Base-by-base conservation (phyloP, 257 asterid species). In the Gynochthodes officinalis region DNA sequence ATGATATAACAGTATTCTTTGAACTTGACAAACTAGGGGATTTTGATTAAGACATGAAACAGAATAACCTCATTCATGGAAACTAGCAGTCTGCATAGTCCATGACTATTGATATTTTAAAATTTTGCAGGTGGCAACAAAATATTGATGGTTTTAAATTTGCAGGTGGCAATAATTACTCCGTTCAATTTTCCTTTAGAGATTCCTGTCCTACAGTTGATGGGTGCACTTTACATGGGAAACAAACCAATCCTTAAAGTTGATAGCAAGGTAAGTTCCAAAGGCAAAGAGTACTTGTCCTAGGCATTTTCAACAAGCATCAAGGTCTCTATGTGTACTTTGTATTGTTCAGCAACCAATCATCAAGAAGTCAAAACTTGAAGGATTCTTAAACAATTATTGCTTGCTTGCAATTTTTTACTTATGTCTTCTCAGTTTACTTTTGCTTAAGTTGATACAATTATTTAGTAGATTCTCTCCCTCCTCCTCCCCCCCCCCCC, bases 151-250 rank as follows among this genome's bases (percentile, higher is more conserved):
- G n/a, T n/a, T n/a, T n/a, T n/a, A n/a, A n/a, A n/a, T 66, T 12
- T 74, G 53, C 76, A 92, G 99, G 99, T 92, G 77, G 85, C 96
- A 9, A 84, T 95, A 69, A 80, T 95, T 74, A 87, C 99, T 55
- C 98, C 99, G 57, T 95, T 92, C 89, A 95, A 92, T 80, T 95
- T 92, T 52, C 99, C 99, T 3, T 78, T 95, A 61, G 99, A 95
- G 87, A 95, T 95, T 83, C 99, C 99, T 5, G 71, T 92, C 79
- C 98, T 95, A 72, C 99, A 95, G 85, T 67, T 95, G 84, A 95
- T 95, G 99, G 98, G 98, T 64, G 98, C 99, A 0, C 93, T 95
- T 39, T 95, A 95, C 64, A 92, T 95, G 99, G 99, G 99, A 73
- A 95, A 95, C 85, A 95, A 95, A 81, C 98, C 98, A 5, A 84